Percentiles rank a stretch among this genome's conserved stretches.
Conservation (phyloP, 139 green algal genomes). For the Chlamydomonas incerta region DNA sequence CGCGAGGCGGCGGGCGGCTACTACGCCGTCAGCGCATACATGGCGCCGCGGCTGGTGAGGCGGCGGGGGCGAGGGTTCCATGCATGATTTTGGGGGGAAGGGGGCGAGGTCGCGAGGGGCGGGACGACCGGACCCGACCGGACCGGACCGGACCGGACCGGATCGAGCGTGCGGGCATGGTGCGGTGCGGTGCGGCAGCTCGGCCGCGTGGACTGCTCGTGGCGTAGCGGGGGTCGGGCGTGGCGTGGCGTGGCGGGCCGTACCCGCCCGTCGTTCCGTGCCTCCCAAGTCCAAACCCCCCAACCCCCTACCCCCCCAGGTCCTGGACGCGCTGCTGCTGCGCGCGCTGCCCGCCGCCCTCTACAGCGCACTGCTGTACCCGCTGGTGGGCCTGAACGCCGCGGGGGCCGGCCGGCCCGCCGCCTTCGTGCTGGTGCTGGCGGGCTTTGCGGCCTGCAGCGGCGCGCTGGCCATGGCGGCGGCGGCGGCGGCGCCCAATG, state of each 20-base stretch:
- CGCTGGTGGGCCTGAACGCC: constrained; percentile 63
- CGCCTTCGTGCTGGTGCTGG: constrained; percentile 71
- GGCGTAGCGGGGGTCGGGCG: too few species aligned
- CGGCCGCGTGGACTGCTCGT: too few species aligned
- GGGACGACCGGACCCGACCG: too few species aligned
- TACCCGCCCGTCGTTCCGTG: too few species aligned
- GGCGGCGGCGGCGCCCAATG: constrained; percentile 41
- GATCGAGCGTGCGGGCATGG: too few species aligned
- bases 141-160: too few species aligned
- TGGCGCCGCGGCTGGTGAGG: constrained; percentile 23
- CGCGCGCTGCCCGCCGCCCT: constrained; percentile 77
- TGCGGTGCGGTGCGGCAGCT: too few species aligned
- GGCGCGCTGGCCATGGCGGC: constrained; percentile 74
- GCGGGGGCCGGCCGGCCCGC: constrained; percentile 36
- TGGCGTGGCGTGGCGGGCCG: too few species aligned
- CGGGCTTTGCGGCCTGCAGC: constrained; percentile 61
- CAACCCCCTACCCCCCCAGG: not conserved
- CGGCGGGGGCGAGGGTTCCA: too few species aligned
- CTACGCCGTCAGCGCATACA: constrained; percentile 31
- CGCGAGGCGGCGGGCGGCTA: constrained; percentile 52
- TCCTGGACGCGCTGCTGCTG: constrained; percentile 82
- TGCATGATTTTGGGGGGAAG: not conserved
- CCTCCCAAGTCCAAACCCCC: too few species aligned
- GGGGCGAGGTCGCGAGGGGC: not conserved
- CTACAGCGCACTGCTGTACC: constrained; percentile 76